Evolutionary conservation across 257 asterid species (phyloP).

Genomic region (Craterostigma plantagineum): DNA sequence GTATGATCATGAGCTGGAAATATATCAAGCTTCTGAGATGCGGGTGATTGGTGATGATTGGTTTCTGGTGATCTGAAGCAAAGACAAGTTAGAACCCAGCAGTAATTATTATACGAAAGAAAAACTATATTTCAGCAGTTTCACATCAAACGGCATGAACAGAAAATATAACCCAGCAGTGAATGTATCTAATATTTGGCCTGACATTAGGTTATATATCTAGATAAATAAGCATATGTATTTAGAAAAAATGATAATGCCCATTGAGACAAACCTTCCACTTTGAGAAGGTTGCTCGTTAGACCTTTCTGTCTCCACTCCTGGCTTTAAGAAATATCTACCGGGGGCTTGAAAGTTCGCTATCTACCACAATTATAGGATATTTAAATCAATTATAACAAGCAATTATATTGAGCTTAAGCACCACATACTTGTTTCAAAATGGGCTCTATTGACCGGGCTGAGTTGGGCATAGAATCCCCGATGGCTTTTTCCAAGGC

Average conservation of each 20-base stretch:
- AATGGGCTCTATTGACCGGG: constrained; percentile 58
- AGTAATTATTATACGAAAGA: too few species aligned
- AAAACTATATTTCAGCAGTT: too few species aligned
- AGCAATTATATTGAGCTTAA: constrained; percentile 8
- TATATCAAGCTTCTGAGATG: constrained; percentile 29
- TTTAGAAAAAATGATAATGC: constrained; percentile 7
- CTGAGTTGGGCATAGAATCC: constrained; percentile 53
- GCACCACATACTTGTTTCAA: constrained; percentile 52
- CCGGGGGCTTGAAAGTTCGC: constrained; percentile 72
- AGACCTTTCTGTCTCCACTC: constrained; percentile 35
- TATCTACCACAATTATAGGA: constrained; percentile 30
- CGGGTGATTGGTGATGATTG: constrained; percentile 25
- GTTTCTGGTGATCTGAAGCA: constrained; percentile 54
- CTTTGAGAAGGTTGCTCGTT: constrained; percentile 40
- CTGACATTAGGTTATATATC: too few species aligned
- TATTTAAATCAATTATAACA: constrained; percentile 7
- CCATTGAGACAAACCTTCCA: constrained; percentile 45
- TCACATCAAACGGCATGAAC: too few species aligned
- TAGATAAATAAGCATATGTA: too few species aligned
- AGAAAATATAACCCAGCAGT: too few species aligned
- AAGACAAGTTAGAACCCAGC: constrained; percentile 9
- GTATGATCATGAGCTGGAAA: constrained; percentile 26
- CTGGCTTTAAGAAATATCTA: constrained; percentile 66
- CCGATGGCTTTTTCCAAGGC: constrained; percentile 88
- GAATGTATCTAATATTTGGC: too few species aligned